phyloP scores from a whole-genome alignment of 2,329 filamentous ascomycete genomes.

The Talaromyces sp. region DNA sequence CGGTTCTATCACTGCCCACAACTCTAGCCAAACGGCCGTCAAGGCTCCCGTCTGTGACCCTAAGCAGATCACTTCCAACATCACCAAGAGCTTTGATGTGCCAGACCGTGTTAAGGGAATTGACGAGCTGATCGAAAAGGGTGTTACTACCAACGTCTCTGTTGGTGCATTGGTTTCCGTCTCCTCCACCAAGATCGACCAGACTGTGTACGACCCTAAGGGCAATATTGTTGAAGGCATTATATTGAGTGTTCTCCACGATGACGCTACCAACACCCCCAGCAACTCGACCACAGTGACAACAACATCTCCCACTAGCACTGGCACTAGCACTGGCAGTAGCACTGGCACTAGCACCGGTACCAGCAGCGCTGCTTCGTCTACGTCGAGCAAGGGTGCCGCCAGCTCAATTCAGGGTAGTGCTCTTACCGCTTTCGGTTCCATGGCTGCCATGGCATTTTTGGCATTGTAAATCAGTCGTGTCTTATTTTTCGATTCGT shows the following conservation, averaged over 20 bases:
- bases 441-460: conserved; percentile 9
- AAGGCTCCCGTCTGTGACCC: conserved; percentile 60
- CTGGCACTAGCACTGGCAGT: conserved; percentile 19
- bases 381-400: conserved; percentile 15
- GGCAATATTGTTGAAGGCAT: conserved; percentile 59
- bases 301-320: conserved; percentile 1
- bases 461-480: conserved; percentile 9
- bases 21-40: conserved; percentile 52
- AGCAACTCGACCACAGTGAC: conserved; percentile 32
- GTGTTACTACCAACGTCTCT: conserved; percentile 59
- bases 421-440: conserved; percentile 12
- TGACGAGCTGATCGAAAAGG: conserved; percentile 68
- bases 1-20: conserved; percentile 58
- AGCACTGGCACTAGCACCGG: conserved; percentile 17
- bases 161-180: conserved; percentile 60
- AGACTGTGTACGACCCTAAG: conserved; percentile 53
- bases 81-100: conserved; percentile 74
- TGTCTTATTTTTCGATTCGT: background rate
- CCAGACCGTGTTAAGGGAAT: conserved; percentile 64
- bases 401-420: conserved; percentile 13
- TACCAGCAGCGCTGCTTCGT: conserved; percentile 18
- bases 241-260: conserved; percentile 50
- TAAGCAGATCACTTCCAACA: conserved; percentile 63
- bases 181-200: conserved; percentile 50
- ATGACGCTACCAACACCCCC: conserved; percentile 54